phyloP scores from a whole-genome alignment of 768 basidiomycete genomes.

The Fibroporia radiculosa region DNA sequence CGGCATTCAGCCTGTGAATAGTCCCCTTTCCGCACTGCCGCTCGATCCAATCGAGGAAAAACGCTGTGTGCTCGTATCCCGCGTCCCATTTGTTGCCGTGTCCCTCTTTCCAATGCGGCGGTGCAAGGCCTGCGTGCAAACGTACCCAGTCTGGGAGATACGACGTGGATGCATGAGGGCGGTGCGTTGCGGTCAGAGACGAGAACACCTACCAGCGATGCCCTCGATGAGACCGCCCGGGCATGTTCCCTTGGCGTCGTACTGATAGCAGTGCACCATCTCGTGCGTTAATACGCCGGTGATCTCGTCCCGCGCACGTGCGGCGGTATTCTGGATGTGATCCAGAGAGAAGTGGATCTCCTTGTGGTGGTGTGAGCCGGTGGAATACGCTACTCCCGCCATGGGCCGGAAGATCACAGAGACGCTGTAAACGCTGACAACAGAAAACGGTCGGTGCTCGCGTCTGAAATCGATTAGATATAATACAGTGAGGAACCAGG shows the following conservation, averaged over 20 bases:
- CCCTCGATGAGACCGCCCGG: constrained; percentile 74
- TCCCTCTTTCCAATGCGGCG: constrained; percentile 62
- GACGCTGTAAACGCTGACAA: constrained; percentile 42
- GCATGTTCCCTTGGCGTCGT: constrained; percentile 50
- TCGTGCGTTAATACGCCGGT: constrained; percentile 67
- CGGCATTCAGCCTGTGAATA: constrained; percentile 49
- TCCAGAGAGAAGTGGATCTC: constrained; percentile 69
- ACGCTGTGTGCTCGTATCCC: constrained; percentile 69
- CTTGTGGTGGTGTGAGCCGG: constrained; percentile 48
- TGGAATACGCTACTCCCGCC: constrained; percentile 63
- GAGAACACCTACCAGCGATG: constrained; percentile 51
- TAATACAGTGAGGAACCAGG: too few species aligned
- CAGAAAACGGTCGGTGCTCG: background rate
- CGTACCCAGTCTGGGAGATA: constrained; percentile 58
- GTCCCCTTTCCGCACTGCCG: constrained; percentile 42
- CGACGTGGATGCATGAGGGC: background rate
- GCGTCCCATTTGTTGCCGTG: constrained; percentile 56
- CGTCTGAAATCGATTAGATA: background rate
- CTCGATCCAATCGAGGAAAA: constrained; percentile 67
- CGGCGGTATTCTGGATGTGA: constrained; percentile 43
- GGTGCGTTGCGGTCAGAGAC: background rate
- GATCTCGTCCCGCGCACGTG: constrained; percentile 49
- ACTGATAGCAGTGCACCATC: constrained; percentile 75
- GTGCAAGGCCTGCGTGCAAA: constrained; percentile 44
- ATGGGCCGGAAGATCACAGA: constrained; percentile 47